These are phyloP conservation scores for Ascochyta viciae-villosae DNA, from an alignment of 2,329 filamentous ascomycete genomes.

Conservation along the genomic window DNA sequence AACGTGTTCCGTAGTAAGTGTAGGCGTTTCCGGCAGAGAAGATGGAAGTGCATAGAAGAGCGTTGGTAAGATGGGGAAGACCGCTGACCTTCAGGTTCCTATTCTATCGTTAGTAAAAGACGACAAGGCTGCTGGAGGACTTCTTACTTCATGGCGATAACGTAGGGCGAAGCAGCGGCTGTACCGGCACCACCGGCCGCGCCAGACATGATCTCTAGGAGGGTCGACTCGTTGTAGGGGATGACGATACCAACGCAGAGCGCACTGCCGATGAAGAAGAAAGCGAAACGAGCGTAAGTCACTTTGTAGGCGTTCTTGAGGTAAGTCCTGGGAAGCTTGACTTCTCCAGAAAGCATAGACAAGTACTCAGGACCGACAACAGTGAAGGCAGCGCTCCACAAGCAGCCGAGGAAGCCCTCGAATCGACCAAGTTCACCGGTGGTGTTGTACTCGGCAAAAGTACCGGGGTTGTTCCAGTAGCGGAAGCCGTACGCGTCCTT, in stretches of 20 bases:
- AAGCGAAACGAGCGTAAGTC: slow-evolving; percentile 49
- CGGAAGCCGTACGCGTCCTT: slow-evolving; percentile 50
- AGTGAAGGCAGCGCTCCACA: slow-evolving; percentile 49
- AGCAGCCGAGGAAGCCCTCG: slow-evolving; percentile 40
- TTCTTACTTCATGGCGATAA: slow-evolving; percentile 60
- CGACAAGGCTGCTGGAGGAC: too few species aligned
- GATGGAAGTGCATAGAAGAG: slow-evolving; percentile 58
- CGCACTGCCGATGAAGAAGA: slow-evolving; percentile 53
- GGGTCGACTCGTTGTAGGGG: slow-evolving; percentile 74
- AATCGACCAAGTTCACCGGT: slow-evolving; percentile 36
- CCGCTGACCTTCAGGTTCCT: slow-evolving; percentile 54
- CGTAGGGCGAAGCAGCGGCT: slow-evolving; percentile 65
- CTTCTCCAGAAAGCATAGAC: slow-evolving; percentile 54
- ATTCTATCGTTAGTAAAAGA: neutral
- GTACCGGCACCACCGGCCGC: slow-evolving; percentile 44
- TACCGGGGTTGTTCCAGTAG: slow-evolving; percentile 48
- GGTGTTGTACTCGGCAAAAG: slow-evolving; percentile 38
- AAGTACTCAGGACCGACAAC: slow-evolving; percentile 55
- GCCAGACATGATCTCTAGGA: slow-evolving; percentile 59
- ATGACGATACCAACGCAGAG: slow-evolving; percentile 52
- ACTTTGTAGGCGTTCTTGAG: slow-evolving; percentile 54
- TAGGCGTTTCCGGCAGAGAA: slow-evolving; percentile 64
- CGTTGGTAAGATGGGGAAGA: slow-evolving; percentile 65
- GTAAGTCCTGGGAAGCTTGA: slow-evolving; percentile 47
- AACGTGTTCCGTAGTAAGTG: slow-evolving; percentile 59